A percentile compares a stretch with the other conserved stretches of the same genome.
Conservation (phyloP, 2,329 filamentous ascomycete genomes). For the Hymenoscyphus scutula region DNA sequence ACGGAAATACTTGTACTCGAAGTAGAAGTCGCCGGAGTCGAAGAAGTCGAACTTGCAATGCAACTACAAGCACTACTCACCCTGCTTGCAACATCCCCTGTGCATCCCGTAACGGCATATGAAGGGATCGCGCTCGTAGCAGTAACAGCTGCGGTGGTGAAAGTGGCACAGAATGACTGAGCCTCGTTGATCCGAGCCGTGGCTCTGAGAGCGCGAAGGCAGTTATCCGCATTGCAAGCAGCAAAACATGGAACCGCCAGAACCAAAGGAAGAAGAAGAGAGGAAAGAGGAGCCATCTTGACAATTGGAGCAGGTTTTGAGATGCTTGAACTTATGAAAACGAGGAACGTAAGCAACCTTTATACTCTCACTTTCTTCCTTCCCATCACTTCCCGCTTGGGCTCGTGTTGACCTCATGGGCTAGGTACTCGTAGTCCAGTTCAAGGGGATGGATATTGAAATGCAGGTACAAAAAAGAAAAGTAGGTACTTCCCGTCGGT, state of each 20-base stretch:
- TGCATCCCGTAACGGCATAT: constrained; percentile 16
- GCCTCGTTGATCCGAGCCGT: constrained; percentile 15
- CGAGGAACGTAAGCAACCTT: background rate
- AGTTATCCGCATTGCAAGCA: constrained; percentile 21
- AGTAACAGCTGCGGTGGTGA: constrained; percentile 13
- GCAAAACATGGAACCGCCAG: constrained; percentile 48
- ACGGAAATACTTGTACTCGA: constrained; percentile 7
- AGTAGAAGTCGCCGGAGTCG: constrained; percentile 4
- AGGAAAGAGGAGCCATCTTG: constrained; percentile 5
- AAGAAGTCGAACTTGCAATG: constrained; percentile 14
- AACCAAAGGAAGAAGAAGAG: constrained; percentile 3
- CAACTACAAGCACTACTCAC: constrained; percentile 22
- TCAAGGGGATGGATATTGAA: background rate
- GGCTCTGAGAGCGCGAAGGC: constrained; percentile 18
- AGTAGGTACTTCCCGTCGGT: background rate
- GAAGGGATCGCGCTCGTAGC: constrained; percentile 14
- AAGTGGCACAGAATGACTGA: constrained; percentile 18
- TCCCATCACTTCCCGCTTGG: background rate
- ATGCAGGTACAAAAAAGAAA: background rate
- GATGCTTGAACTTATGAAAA: background rate
- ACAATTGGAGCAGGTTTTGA: background rate
- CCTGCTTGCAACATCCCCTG: constrained; percentile 18
- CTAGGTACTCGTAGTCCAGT: background rate
- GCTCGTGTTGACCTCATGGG: background rate
- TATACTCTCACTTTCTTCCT: background rate